Evolutionary conservation across 169 alveolate genomes (phyloP).

Genomic region (Eimeria praecox): DNA sequence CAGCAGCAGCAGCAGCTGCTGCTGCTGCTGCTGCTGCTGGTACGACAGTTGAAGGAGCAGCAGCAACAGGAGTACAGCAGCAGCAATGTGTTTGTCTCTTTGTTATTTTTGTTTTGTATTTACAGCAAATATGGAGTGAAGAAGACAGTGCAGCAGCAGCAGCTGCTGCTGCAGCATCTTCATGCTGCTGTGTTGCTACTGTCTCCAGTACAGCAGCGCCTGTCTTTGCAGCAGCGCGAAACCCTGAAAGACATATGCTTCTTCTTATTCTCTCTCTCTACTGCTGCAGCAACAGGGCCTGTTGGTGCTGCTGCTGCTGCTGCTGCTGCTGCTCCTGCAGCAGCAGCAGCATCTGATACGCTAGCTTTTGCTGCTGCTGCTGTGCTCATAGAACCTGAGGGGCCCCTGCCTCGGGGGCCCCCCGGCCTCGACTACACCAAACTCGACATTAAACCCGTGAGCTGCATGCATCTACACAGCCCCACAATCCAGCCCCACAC

Average conservation of each 20-base stretch:
- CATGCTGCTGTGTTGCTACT: constrained; percentile 10
- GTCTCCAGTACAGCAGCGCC: constrained; percentile 25
- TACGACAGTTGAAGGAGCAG: too few relatives aligned
- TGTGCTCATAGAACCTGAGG: not conserved
- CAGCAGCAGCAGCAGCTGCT: constrained; percentile 1
- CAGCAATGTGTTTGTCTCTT: not conserved
- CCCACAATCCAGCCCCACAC: not conserved
- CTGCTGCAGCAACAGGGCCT: not conserved
- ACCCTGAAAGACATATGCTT: not conserved
- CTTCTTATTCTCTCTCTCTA: not conserved
- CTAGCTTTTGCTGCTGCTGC: constrained; percentile 18
- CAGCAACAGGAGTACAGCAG: not conserved
- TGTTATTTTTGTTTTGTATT: not conserved
- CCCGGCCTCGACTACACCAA: constrained; percentile 13
- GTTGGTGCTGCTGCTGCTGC: not conserved
- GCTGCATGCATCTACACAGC: not conserved
- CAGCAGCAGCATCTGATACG: not conserved
- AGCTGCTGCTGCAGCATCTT: constrained; percentile 13
- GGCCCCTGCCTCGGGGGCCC: constrained; percentile 12
- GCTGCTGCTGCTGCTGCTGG: not conserved
- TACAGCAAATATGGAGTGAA: not conserved
- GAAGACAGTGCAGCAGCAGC: constrained; percentile 34
- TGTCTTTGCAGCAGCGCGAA: constrained; percentile 28
- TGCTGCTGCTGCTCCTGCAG: constrained; percentile 48
- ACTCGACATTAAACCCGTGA: not conserved